Base-by-base conservation (phyloP, 2,329 filamentous ascomycete genomes). In the Fusarium transvaalense region DNA sequence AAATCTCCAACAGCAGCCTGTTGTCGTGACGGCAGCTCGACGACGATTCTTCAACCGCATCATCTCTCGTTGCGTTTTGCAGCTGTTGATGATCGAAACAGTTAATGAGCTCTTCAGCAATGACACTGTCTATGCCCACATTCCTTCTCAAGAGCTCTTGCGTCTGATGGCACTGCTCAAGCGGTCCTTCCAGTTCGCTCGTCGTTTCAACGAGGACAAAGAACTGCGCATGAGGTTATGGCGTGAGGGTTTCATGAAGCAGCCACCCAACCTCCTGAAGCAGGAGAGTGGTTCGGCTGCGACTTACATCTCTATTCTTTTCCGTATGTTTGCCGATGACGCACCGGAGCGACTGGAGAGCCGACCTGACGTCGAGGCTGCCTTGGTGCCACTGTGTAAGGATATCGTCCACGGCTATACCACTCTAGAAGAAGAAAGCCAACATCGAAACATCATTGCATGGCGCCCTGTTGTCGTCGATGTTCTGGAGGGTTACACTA, bases 231-330 rank as follows among this genome's bases (percentile, higher is more conserved):
- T 97, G 86, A 89, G 93, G 19, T 85, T 99, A 19, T 99, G 97
- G 93, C 87, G 94, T 51, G 96, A 99, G 78, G 96, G 97, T 1
- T 99, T 99, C 85, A 99, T 99, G 96, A 97, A 97, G 81, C 96
- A 99, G 77, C 95, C 96, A 17, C 96, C 96, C 4, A 99, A 99
- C 75, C 85, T 99, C 14, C 86, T 99, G 31, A 99, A 99, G 82
- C 96, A 99, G 78, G 96, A 99, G 81, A 93, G 89, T 64, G 95
- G 96, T 39, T 92, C 91, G 56, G 96, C 96, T 1, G 92, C 93
- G 4, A 97, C 97, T 2, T 99, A 99, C 78, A 93, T 99, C 35
- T 92, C 92, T 65, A 99, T 99, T 70, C 83, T 99, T 29, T 93
- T 99, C 81, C 88, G 96, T 50, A 99, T 99, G 96, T 99, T 97